Evolutionary conservation across 2,329 filamentous ascomycete species (phyloP).

Genomic region (Pseudogymnoascus sp.): DNA sequence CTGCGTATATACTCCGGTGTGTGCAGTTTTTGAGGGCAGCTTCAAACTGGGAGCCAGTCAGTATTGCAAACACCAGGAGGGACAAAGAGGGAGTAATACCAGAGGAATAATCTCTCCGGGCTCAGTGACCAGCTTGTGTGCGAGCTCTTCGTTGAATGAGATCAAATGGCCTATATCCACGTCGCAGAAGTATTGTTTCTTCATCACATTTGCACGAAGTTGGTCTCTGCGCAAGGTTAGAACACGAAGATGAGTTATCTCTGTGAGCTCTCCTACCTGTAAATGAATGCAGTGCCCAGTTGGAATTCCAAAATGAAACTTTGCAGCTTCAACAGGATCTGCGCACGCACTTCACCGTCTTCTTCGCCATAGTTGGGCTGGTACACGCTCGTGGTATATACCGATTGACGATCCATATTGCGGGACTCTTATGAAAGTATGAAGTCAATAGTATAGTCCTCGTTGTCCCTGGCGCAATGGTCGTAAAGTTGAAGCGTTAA

Average conservation of each 20-base stretch:
- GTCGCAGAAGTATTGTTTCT: slow-evolving; percentile 94
- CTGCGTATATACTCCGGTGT: slow-evolving; percentile 85
- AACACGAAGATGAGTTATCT: neutral
- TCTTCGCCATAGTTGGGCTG: slow-evolving; percentile 58
- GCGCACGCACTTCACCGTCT: slow-evolving; percentile 58
- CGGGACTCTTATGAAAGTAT: slow-evolving; percentile 1
- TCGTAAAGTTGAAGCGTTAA: neutral
- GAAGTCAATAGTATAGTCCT: neutral
- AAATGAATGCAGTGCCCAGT: slow-evolving; percentile 90
- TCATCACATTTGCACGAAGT: slow-evolving; percentile 85
- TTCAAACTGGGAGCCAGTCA: slow-evolving; percentile 58
- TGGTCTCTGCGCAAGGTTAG: slow-evolving; percentile 62
- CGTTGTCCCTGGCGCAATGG: neutral
- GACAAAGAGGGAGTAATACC: slow-evolving; percentile 43
- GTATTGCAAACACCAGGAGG: neutral
- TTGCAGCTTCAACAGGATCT: slow-evolving; percentile 73
- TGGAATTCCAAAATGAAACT: slow-evolving; percentile 92
- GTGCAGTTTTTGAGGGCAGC: slow-evolving; percentile 83
- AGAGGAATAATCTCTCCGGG: slow-evolving; percentile 89
- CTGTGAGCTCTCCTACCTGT: slow-evolving; percentile 55
- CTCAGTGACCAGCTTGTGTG: slow-evolving; percentile 80
- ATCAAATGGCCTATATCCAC: slow-evolving; percentile 94
- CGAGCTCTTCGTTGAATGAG: slow-evolving; percentile 91
- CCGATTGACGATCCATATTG: slow-evolving; percentile 73
- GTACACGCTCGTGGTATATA: slow-evolving; percentile 79